Percentiles rank a stretch among this genome's conserved stretches.
Evolutionary conservation across 106 monocot genomes (phyloP).

Genomic region (Apostasia shenzhenica): DNA sequence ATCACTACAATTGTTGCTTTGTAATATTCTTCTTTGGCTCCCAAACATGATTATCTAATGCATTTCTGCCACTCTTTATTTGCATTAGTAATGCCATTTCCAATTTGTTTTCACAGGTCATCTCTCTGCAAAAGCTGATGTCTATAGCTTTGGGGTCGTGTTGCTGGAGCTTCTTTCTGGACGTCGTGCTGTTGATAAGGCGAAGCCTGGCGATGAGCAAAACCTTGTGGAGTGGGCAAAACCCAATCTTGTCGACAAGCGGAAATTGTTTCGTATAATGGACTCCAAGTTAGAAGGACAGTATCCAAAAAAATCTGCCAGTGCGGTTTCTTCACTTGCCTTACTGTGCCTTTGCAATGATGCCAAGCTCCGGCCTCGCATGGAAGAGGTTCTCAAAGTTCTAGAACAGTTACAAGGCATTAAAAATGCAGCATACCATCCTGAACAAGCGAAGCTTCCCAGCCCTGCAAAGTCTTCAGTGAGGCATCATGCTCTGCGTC

Average conservation of each 20-base stretch:
- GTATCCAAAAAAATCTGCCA: slow-evolving; percentile 19
- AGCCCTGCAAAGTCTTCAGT: not conserved
- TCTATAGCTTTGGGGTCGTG: slow-evolving; percentile 32
- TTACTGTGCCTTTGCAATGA: slow-evolving; percentile 14
- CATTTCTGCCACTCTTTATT: not conserved
- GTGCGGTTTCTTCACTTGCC: slow-evolving; percentile 12
- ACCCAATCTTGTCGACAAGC: slow-evolving; percentile 11
- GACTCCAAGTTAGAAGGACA: slow-evolving; percentile 21
- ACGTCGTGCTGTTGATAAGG: slow-evolving; percentile 12
- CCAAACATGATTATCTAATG: not conserved
- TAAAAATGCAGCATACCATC: not conserved
- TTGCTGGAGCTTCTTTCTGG: slow-evolving; percentile 23
- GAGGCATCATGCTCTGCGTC: not conserved
- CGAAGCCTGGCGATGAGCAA: slow-evolving; percentile 4
- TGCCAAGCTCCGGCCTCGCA: slow-evolving; percentile 13
- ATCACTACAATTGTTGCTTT: too few species aligned
- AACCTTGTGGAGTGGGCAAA: slow-evolving; percentile 24
- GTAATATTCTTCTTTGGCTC: not conserved
- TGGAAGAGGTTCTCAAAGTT: slow-evolving; percentile 13
- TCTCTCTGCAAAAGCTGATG: slow-evolving; percentile 24
- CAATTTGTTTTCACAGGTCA: slow-evolving; percentile 8
- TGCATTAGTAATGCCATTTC: not conserved
- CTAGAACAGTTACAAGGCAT: slow-evolving; percentile 14
- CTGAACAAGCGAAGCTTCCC: not conserved
- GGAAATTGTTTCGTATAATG: slow-evolving; percentile 21